Conservation (phyloP, 163 green algal species). For the Chlorella variabilis region DNA sequence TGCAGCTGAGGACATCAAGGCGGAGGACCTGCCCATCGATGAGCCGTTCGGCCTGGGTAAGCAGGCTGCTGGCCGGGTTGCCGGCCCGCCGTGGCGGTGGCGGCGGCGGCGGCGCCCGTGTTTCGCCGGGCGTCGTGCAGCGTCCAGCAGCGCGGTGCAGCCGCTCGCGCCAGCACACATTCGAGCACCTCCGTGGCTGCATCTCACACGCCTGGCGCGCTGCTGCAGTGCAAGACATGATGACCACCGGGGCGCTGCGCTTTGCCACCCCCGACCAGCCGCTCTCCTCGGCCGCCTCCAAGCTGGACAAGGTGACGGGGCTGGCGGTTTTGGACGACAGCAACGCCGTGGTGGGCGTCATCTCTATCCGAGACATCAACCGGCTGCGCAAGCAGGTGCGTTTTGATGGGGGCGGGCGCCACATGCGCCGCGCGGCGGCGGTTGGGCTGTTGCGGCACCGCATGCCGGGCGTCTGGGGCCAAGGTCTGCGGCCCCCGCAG, state of each 20-base stretch:
- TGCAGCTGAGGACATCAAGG: background rate
- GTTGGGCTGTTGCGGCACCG: background rate
- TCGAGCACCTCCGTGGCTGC: no score
- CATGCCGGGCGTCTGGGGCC: no score
- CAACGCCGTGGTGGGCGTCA: constrained; percentile 68
- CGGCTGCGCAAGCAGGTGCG: constrained; percentile 56
- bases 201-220: no score
- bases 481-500: no score
- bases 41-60: background rate
- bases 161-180: no score
- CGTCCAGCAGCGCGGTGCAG: background rate
- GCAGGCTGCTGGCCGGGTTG: background rate
- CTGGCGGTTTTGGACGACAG: constrained; percentile 67
- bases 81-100: background rate
- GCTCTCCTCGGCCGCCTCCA: constrained; percentile 38
- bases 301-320: constrained; percentile 76
- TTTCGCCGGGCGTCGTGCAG: no score
- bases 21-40: background rate
- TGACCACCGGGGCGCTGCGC: constrained; percentile 36
- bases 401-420: no score
- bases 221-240: constrained; percentile 43
- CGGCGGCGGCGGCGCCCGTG: no score
- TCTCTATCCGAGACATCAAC: constrained; percentile 76
- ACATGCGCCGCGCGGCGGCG: background rate
- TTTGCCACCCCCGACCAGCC: constrained; percentile 43